These are phyloP conservation scores for Sphagnum fallax DNA, from an alignment of 228 moss, liverwort and hornwort species.

Conservation along the genomic window DNA sequence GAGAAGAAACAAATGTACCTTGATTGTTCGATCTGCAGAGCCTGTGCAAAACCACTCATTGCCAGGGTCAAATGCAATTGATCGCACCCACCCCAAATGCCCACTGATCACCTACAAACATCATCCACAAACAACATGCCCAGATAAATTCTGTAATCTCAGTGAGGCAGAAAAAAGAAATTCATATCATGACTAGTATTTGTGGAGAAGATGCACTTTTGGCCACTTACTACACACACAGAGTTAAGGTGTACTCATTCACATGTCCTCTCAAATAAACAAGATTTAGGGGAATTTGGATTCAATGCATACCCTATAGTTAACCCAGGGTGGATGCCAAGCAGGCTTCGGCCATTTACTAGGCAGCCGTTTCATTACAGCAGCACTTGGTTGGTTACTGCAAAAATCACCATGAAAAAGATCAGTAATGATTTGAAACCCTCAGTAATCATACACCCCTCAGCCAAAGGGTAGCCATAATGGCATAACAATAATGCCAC, in stretches of 20 bases:
- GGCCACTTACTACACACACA: background rate
- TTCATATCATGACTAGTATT: background rate
- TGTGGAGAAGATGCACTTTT: background rate
- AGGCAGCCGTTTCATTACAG: constrained; percentile 89
- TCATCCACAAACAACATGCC: background rate
- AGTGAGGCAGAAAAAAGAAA: background rate
- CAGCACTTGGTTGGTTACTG: constrained; percentile 91
- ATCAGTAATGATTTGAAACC: background rate
- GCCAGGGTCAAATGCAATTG: constrained; percentile 95
- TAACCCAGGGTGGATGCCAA: constrained; percentile 99
- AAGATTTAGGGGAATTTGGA: background rate
- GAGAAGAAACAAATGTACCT: constrained; percentile 27
- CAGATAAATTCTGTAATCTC: too few relatives aligned
- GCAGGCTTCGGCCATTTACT: constrained; percentile 99
- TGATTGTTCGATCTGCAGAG: constrained; percentile 97
- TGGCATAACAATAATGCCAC: too few relatives aligned
- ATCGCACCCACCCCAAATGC: constrained; percentile 96
- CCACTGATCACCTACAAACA: constrained; percentile 85
- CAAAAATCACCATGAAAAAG: background rate
- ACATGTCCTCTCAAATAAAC: background rate
- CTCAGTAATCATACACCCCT: background rate
- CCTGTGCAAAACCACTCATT: constrained; percentile 99
- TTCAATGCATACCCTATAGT: constrained; percentile 64
- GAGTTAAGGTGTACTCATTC: too few relatives aligned
- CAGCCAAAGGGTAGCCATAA: too few relatives aligned